Percentiles rank a stretch among this genome's conserved stretches.
phyloP scores from a whole-genome alignment of 1,284 basidiomycete genomes.

The Ganoderma meredithae region DNA sequence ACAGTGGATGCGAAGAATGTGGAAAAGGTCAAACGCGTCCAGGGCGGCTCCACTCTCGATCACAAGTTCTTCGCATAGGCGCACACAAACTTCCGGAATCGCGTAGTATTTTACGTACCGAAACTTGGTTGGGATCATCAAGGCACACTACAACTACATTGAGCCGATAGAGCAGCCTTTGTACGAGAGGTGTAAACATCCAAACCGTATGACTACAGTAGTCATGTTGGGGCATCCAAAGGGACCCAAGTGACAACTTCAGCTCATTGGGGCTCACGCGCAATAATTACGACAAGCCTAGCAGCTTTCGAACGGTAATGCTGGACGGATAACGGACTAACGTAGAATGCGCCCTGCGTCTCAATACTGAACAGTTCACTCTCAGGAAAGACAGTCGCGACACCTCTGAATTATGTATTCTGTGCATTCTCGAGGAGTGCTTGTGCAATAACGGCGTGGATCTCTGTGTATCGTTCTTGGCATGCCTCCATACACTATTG shows the following conservation, averaged over 20 bases:
- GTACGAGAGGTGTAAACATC: neutral
- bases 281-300: no score
- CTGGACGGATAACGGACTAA: neutral
- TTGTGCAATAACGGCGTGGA: constrained; percentile 78
- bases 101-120: neutral
- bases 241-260: neutral
- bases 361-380: neutral
- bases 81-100: constrained; percentile 5
- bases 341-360: neutral
- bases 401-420: constrained; percentile 24
- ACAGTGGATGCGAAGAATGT: neutral
- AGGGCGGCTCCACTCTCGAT: constrained; percentile 3
- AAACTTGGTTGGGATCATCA: neutral
- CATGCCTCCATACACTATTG: constrained; percentile 73
- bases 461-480: constrained; percentile 72
- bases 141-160: neutral
- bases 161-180: neutral
- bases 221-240: neutral
- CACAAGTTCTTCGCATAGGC: constrained; percentile 1
- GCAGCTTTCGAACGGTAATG: no score
- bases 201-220: neutral
- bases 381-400: neutral
- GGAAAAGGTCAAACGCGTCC: neutral
- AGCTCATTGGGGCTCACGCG: no score
- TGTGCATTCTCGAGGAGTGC: constrained; percentile 58